Percentiles rank a stretch among this genome's conserved stretches.
Conservation (phyloP, 306 rosid genomes). For the Canavalia ensiformis region DNA sequence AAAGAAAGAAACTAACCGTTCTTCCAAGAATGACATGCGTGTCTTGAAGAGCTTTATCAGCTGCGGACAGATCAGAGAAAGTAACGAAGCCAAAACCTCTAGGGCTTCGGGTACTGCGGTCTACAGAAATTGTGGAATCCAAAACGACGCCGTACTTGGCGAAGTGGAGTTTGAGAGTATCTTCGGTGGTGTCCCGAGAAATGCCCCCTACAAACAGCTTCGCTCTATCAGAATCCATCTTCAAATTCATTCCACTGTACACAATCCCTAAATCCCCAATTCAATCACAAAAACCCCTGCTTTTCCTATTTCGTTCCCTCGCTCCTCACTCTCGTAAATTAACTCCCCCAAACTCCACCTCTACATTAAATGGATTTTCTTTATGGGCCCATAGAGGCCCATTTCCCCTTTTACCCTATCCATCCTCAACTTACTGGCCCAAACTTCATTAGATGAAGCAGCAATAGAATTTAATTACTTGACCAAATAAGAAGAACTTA, state of each 20-base stretch:
- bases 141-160: slow-evolving; percentile 61
- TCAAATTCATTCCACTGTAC: slow-evolving; percentile 42
- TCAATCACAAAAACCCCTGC: slow-evolving; percentile 49
- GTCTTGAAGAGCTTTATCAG: slow-evolving; percentile 68
- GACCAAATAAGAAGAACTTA: too few relatives aligned
- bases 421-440: not conserved
- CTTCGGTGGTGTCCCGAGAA: slow-evolving; percentile 68
- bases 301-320: not conserved
- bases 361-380: not conserved
- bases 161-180: slow-evolving; percentile 61
- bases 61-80: slow-evolving; percentile 65
- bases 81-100: slow-evolving; percentile 88
- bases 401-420: not conserved
- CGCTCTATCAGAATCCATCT: slow-evolving; percentile 66
- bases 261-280: slow-evolving; percentile 64
- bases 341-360: not conserved
- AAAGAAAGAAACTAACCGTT: slow-evolving; percentile 49
- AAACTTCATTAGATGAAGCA: not conserved
- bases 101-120: slow-evolving; percentile 62
- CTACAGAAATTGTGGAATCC: slow-evolving; percentile 59
- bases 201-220: slow-evolving; percentile 75
- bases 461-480: too few relatives aligned
- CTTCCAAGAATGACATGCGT: slow-evolving; percentile 64
- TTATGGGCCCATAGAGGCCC: too few relatives aligned
- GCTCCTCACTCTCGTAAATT: not conserved